Evolutionary conservation across 441 rosid species (phyloP).

Genomic region (Capsella rubella): DNA sequence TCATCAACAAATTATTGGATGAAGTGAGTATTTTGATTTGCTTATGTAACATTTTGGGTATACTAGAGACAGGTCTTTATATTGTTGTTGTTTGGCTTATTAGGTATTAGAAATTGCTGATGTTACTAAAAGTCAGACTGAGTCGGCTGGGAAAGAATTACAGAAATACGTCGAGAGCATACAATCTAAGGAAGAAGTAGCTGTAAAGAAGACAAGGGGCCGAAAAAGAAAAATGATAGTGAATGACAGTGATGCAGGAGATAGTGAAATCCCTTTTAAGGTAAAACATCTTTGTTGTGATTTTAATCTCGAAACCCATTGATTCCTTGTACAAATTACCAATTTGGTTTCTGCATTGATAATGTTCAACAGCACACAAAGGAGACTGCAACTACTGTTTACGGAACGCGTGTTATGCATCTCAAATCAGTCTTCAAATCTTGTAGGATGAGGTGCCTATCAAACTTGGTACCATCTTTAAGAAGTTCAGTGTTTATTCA

Average conservation of each 20-base stretch:
- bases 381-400: slow-evolving; percentile 64
- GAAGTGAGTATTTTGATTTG: slow-evolving; percentile 56
- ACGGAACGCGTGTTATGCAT: slow-evolving; percentile 81
- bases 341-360: slow-evolving; percentile 27
- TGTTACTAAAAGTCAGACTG: slow-evolving; percentile 51
- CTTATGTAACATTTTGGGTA: background rate
- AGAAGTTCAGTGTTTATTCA: background rate
- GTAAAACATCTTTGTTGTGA: slow-evolving; percentile 45
- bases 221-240: slow-evolving; percentile 45
- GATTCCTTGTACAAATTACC: slow-evolving; percentile 7
- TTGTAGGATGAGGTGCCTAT: slow-evolving; percentile 79
- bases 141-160: slow-evolving; percentile 42
- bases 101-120: slow-evolving; percentile 63
- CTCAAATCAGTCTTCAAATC: slow-evolving; percentile 82
- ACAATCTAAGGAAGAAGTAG: slow-evolving; percentile 53
- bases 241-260: slow-evolving; percentile 55
- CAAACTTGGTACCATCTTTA: slow-evolving; percentile 20
- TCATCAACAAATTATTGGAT: slow-evolving; percentile 68
- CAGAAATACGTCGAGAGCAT: slow-evolving; percentile 49
- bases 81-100: slow-evolving; percentile 36
- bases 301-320: slow-evolving; percentile 15
- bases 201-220: slow-evolving; percentile 58
- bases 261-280: slow-evolving; percentile 59
- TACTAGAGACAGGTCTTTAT: slow-evolving; percentile 21
- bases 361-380: slow-evolving; percentile 60